These are phyloP conservation scores for Anthracocystis walkeri DNA, from an alignment of 1,284 basidiomycete genomes.

Conservation along the genomic window DNA sequence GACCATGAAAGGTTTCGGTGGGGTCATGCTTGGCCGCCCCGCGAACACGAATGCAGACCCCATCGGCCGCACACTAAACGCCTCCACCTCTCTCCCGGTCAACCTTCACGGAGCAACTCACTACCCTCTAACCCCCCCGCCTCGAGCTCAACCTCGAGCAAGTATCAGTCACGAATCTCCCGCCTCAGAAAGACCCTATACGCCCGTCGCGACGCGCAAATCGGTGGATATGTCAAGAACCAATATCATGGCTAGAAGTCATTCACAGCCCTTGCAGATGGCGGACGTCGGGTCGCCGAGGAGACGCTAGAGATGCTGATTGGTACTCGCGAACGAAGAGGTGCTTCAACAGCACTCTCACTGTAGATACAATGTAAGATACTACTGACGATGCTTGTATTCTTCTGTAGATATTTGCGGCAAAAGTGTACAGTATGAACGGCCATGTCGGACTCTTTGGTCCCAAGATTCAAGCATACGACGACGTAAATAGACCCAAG, in stretches of 20 bases:
- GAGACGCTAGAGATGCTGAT: neutral
- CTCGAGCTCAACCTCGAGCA: slow-evolving; percentile 27
- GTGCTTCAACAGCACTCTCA: slow-evolving; percentile 11
- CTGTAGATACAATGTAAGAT: neutral
- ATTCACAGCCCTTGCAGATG: slow-evolving; percentile 16
- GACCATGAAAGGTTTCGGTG: slow-evolving; percentile 18
- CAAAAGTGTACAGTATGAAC: neutral
- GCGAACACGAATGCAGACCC: neutral
- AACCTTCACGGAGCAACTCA: slow-evolving; percentile 9
- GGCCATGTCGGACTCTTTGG: neutral
- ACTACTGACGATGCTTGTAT: neutral
- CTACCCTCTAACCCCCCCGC: slow-evolving; percentile 27
- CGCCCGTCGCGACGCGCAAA: slow-evolving; percentile 30
- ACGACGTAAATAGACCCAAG: too few species aligned
- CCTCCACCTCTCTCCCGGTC: slow-evolving; percentile 13
- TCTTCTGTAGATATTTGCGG: neutral
- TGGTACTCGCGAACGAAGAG: neutral
- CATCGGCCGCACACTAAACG: slow-evolving; percentile 12
- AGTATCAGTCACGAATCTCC: slow-evolving; percentile 16
- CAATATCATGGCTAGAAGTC: slow-evolving; percentile 27
- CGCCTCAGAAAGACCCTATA: slow-evolving; percentile 14
- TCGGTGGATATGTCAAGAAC: slow-evolving; percentile 19
- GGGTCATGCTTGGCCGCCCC: slow-evolving; percentile 23
- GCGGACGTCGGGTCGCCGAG: neutral
- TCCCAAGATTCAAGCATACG: too few species aligned